Conservation (phyloP, 2,329 filamentous ascomycete genomes). For the Cordyceps fumosorosea region DNA sequence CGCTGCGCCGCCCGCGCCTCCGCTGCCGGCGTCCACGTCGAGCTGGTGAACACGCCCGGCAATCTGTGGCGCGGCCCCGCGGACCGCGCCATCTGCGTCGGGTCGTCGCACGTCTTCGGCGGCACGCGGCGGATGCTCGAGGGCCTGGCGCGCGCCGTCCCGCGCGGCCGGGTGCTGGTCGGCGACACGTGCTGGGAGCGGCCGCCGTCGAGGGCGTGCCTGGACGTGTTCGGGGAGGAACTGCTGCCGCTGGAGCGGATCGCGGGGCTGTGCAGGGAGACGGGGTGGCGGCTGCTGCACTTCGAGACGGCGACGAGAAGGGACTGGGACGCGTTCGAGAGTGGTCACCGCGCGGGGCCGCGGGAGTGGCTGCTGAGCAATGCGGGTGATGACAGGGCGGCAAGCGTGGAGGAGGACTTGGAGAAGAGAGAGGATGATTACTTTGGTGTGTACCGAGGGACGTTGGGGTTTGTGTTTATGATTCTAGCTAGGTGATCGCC, state of each 20-base stretch:
- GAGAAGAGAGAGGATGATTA: conserved; percentile 9
- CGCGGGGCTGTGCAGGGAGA: conserved; percentile 8
- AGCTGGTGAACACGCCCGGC: conserved; percentile 7
- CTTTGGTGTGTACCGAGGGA: conserved; percentile 8
- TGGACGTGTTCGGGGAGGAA: conserved; percentile 8
- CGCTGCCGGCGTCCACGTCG: background rate
- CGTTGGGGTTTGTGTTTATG: conserved; percentile 12
- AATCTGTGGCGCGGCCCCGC: background rate
- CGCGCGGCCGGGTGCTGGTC: conserved; percentile 12
- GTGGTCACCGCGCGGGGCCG: conserved; percentile 9
- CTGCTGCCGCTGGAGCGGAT: conserved; percentile 5
- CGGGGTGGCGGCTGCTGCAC: conserved; percentile 15
- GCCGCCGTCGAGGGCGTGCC: conserved; percentile 4
- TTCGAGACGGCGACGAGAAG: conserved; percentile 13
- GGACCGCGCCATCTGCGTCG: conserved; percentile 16
- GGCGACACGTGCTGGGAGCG: conserved; percentile 16
- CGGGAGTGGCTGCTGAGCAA: conserved; percentile 14
- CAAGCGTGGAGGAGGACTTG: background rate
- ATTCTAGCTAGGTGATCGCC: conserved; percentile 12
- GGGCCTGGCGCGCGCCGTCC: conserved; percentile 11
- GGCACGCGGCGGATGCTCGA: conserved; percentile 13
- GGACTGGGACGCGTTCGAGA: conserved; percentile 17
- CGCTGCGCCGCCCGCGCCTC: background rate
- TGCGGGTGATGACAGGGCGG: background rate
- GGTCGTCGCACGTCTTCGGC: conserved; percentile 15